phyloP scores from a whole-genome alignment of 176 grass and related monocot genomes.

The Dactylis glomerata region DNA sequence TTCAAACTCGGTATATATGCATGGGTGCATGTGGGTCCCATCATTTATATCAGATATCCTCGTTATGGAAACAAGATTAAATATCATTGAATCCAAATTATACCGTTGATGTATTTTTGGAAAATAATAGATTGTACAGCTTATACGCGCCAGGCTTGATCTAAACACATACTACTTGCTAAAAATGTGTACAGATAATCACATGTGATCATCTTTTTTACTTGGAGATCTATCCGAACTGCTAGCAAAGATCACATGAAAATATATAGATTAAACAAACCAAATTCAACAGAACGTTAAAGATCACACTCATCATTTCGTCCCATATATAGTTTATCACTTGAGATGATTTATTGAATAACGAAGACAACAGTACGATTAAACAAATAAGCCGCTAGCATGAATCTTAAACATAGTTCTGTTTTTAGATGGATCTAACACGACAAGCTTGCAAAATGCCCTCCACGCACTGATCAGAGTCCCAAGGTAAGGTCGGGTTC shows the following conservation, averaged over 20 bases:
- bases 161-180: not conserved
- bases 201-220: not conserved
- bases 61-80: not conserved
- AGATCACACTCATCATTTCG: not conserved
- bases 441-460: too few species aligned
- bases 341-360: not conserved
- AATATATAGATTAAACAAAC: not conserved
- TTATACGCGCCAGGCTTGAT: not conserved
- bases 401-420: too few species aligned
- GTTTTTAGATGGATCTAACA: too few species aligned
- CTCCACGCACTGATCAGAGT: not conserved
- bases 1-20: too few species aligned
- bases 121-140: not conserved
- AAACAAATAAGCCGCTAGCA: not conserved
- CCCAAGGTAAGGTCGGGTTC: not conserved
- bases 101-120: too few species aligned
- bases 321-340: not conserved
- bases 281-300: not conserved
- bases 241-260: not conserved
- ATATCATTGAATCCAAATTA: not conserved
- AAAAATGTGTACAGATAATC: not conserved
- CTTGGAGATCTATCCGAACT: not conserved
- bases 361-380: not conserved
- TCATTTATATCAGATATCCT: not conserved
- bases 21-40: not conserved